Conservation (phyloP, 805 yeast genomes). For the Kregervanrija fluxuum region DNA sequence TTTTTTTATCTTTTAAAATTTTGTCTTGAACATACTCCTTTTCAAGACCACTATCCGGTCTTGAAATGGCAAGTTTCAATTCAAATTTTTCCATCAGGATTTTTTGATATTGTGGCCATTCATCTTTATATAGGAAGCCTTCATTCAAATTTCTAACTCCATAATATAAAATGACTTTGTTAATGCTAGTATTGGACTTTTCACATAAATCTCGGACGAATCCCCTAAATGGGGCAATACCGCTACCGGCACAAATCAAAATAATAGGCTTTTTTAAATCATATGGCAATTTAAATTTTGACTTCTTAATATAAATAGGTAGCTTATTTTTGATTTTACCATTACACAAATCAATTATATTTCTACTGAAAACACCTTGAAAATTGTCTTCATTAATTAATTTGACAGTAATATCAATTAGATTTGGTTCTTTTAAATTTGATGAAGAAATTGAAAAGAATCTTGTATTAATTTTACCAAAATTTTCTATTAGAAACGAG, state of each 20-base stretch:
- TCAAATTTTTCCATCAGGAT: slow-evolving; percentile 46
- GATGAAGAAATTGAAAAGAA: slow-evolving; percentile 92
- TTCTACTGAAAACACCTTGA: slow-evolving; percentile 81
- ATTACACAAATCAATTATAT: slow-evolving; percentile 58
- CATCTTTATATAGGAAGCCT: slow-evolving; percentile 74
- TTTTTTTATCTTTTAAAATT: slow-evolving; percentile 40
- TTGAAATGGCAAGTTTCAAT: slow-evolving; percentile 72
- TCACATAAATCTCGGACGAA: slow-evolving; percentile 58
- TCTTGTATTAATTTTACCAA: slow-evolving; percentile 79
- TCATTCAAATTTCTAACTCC: slow-evolving; percentile 53
- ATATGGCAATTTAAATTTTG: slow-evolving; percentile 84
- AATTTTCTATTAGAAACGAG: slow-evolving; percentile 68
- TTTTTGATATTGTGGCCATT: slow-evolving; percentile 65
- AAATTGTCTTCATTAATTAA: slow-evolving; percentile 54
- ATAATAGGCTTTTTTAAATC: slow-evolving; percentile 73
- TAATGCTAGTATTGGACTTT: slow-evolving; percentile 34
- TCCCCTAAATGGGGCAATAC: slow-evolving; percentile 94
- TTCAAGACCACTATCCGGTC: slow-evolving; percentile 38
- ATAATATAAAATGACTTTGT: slow-evolving; percentile 64
- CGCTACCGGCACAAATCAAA: slow-evolving; percentile 94
- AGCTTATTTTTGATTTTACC: slow-evolving; percentile 43
- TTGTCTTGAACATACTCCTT: slow-evolving; percentile 80
- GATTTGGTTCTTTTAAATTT: slow-evolving; percentile 47
- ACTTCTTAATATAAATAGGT: slow-evolving; percentile 82
- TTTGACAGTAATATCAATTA: slow-evolving; percentile 72